phyloP scores from a whole-genome alignment of 2,329 filamentous ascomycete species.

The Neurospora crassa region DNA sequence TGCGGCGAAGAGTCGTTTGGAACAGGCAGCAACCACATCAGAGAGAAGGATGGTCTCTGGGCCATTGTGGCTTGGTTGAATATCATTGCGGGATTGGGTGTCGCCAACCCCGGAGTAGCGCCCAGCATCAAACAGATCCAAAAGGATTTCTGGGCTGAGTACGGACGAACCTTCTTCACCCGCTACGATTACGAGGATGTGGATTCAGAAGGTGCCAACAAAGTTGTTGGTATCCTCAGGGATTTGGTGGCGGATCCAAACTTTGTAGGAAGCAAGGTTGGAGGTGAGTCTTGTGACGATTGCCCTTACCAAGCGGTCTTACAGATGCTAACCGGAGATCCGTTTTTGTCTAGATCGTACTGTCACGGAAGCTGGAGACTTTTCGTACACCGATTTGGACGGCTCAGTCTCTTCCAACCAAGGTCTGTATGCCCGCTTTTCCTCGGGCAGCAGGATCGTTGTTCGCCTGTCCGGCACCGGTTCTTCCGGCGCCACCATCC shows the following conservation, averaged over 20 bases:
- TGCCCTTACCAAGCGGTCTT: not conserved
- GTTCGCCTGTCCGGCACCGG: slow-evolving; percentile 92
- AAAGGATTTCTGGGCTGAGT: slow-evolving; percentile 91
- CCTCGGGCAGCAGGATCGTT: slow-evolving; percentile 88
- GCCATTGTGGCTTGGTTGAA: slow-evolving; percentile 96
- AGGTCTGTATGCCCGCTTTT: slow-evolving; percentile 89
- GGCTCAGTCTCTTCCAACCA: slow-evolving; percentile 93
- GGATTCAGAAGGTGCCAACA: slow-evolving; percentile 81
- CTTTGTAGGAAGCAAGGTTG: slow-evolving; percentile 76
- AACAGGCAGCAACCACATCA: slow-evolving; percentile 96
- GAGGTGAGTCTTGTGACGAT: slow-evolving; percentile 37
- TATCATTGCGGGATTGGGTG: slow-evolving; percentile 89
- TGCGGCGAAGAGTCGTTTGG: slow-evolving; percentile 98
- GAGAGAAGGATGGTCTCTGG: slow-evolving; percentile 98
- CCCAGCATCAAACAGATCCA: slow-evolving; percentile 95
- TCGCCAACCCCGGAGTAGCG: slow-evolving; percentile 66
- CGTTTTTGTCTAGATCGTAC: slow-evolving; percentile 49
- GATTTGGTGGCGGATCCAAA: slow-evolving; percentile 62
- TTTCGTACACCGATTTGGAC: slow-evolving; percentile 97
- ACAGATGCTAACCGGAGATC: slow-evolving; percentile 16
- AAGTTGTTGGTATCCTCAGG: slow-evolving; percentile 74
- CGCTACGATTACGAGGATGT: slow-evolving; percentile 98
- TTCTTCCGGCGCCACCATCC: slow-evolving; percentile 90
- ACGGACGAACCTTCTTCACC: slow-evolving; percentile 98
- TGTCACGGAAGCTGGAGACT: slow-evolving; percentile 85